Evolutionary conservation across 2,329 filamentous ascomycete genomes (phyloP), one percentile per base, ranked within the genome.

Genomic region (Boeremia exigua): DNA sequence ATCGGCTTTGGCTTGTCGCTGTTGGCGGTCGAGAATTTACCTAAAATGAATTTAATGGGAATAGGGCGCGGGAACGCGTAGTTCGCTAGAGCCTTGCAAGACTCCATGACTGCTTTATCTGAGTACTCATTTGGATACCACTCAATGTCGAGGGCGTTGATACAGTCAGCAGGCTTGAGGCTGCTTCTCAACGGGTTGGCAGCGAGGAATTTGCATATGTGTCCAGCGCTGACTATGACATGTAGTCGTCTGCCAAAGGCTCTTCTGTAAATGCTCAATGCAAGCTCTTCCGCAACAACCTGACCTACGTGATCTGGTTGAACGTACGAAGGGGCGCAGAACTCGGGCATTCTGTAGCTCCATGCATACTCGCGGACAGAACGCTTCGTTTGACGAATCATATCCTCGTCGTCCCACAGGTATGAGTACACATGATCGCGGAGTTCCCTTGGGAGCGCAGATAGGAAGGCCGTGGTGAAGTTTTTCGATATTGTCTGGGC

Each of bases 271-370:
- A 55, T 40, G 29, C 52, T 55, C 5, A 49, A 15, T 1, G 52
- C 46, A 14, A 55, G 52, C 30, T 55, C 52, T 25, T 49, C 52
- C 8, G 52, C 52, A 32, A 55, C 52, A 15, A 37, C 10, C 9
- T 40, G 19, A 12, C 52, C 52, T 17, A 55, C 52, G 25, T 49
- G 52, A 27, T 45, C 40, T 12, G 52, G 46, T 15, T 55, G 52
- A 3, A 55, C 52, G 34, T 55, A 49, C 8, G 39, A 6, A 9
- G 52, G 52, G 29, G 52, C 52, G 34, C 52, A 55, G 17, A 55
- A 55, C 10, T 55, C 52, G 11, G 52, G 52, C 52, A 55, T 55
- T 8, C 52, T 39, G 12, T 55, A 55, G 15, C 46, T 55, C 52
- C 52, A 55, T 1, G 52, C 52, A 34, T 49, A 55, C 29, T 55